Base-by-base conservation (phyloP, 768 basidiomycete species). In the Suillus fuscotomentosus region DNA sequence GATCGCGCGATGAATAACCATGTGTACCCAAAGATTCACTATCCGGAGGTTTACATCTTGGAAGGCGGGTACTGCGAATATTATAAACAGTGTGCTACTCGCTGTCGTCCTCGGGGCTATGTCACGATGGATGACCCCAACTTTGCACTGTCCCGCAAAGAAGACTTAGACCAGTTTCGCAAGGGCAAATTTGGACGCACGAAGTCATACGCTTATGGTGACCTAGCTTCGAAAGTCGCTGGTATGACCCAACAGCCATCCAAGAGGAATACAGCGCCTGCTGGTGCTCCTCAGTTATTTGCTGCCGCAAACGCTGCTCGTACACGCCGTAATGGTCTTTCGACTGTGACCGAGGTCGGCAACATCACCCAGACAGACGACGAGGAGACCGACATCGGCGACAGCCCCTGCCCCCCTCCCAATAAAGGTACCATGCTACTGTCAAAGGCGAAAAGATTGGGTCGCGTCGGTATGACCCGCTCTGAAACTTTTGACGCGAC, bases 31-130 rank as follows among this genome's bases (percentile, higher is more conserved):
- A 91, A 86, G 73, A 89, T 98, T 48, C 91, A 93, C 76, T 99
- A 94, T 73, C 97, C 97, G 0, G 97, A 99, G 78, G 86, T 99
- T 20, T 99, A 99, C 79, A 86, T 99, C 69, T 86, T 99, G 9
- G 94, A 97, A 78, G 97, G 97, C 43, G 97, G 97, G 14, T 99
- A 98, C 76, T 94, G 88, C 69, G 85, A 87, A 50, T 99, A 95
- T 80, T 97, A 84, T 80, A 86, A 88, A 69, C 77, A 81, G 27
- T 89, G 85, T 60, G 79, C 86, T 2, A 73, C 77, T 38, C 89
- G 89, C 53, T 99, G 97, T 79, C 81, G 90, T 55, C 96, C 94
- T 0, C 80, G 78, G 20, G 89, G 84, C 1, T 99, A 99, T 72
- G 89, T 97, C 48, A 87, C 84, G 8, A 99, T 99, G 97, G 95